phyloP scores from a whole-genome alignment of 129 eudicot genomes.

The Helianthus annuus region HanXRQr2.0-SUNRISE NC_035449.2:3186669-3187168 shows the following conservation, averaged over 20 bases:
- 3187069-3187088: conserved; percentile 60
- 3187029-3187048: conserved; percentile 34
- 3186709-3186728: conserved; percentile 76
- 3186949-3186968: conserved; percentile 3
- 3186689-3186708: conserved; percentile 2
- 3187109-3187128: conserved; percentile 56
- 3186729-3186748: conserved; percentile 33
- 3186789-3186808: conserved; percentile 48
- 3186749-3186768: conserved; percentile 42
- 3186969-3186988: neutral
- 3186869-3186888: conserved; percentile 40
- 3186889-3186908: conserved; percentile 41
- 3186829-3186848: conserved; percentile 56
- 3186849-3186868: conserved; percentile 15
- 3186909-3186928: conserved; percentile 60
- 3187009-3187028: conserved; percentile 44
- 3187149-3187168: conserved; percentile 80
- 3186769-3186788: conserved; percentile 47
- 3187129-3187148: conserved; percentile 69
- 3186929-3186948: conserved; percentile 5
- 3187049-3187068: conserved; percentile 53
- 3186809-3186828: conserved; percentile 39
- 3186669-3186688: conserved; percentile 5
- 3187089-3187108: conserved; percentile 77
- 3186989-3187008: conserved; percentile 46